A percentile compares a stretch with the other conserved stretches of the same genome.
Evolutionary conservation across 176 grass and related monocot species (phyloP).

Genomic region (Lolium rigidum): DNA sequence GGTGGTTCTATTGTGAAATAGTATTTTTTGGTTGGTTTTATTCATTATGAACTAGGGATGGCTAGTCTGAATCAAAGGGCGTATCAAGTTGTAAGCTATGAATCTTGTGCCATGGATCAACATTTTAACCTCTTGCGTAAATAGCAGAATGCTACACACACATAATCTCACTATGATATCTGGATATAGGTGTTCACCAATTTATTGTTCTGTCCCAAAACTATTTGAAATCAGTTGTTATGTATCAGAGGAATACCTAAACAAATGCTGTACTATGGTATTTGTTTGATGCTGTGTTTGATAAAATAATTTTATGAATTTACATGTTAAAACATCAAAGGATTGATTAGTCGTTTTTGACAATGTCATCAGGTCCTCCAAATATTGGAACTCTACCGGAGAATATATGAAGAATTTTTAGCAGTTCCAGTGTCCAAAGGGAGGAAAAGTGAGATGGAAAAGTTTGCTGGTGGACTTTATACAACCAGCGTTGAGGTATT

Average conservation of each 20-base stretch:
- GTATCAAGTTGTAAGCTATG: neutral
- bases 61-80: slow-evolving; percentile 4
- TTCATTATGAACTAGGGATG: neutral
- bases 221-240: slow-evolving; percentile 19
- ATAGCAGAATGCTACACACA: neutral
- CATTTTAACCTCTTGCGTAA: neutral
- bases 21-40: slow-evolving; percentile 1
- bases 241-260: neutral
- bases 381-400: slow-evolving; percentile 93
- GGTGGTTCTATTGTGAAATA: slow-evolving; percentile 10
- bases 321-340: slow-evolving; percentile 1
- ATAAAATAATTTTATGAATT: neutral
- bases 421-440: slow-evolving; percentile 96
- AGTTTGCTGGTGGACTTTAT: slow-evolving; percentile 92
- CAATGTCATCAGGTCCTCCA: slow-evolving; percentile 76
- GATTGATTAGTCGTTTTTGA: slow-evolving; percentile 20
- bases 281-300: slow-evolving; percentile 9
- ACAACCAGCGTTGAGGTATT: slow-evolving; percentile 97
- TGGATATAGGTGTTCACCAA: slow-evolving; percentile 5
- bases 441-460: slow-evolving; percentile 95
- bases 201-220: neutral
- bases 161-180: neutral
- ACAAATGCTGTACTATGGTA: neutral
- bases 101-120: neutral
- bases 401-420: slow-evolving; percentile 93